Conservation (phyloP, 345 rosid genomes). For the Eucalyptus decipiens region DNA sequence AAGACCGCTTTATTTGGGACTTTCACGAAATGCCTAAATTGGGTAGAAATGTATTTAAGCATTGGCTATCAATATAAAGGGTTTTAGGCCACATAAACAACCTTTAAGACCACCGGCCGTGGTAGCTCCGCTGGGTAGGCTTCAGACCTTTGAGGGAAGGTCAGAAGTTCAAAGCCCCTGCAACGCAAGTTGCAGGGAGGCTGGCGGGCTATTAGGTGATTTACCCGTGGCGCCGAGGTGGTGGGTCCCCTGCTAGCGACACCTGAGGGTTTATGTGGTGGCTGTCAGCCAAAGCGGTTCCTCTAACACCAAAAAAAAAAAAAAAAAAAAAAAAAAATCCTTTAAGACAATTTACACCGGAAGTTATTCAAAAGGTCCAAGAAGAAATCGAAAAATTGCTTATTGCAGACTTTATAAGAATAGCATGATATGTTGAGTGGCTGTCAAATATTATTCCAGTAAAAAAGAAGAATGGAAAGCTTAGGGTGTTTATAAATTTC, state of each 20-base stretch:
- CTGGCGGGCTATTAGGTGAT: too few species aligned
- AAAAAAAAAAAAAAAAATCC: too few species aligned
- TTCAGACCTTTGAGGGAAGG: too few species aligned
- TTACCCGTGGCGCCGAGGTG: too few species aligned
- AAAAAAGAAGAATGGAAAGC: background rate
- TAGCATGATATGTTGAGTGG: background rate
- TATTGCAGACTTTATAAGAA: background rate
- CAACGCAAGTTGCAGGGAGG: too few species aligned
- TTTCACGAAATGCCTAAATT: background rate
- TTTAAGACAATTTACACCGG: background rate
- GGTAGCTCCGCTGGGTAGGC: too few species aligned
- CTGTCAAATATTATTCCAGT: background rate
- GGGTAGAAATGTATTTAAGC: background rate
- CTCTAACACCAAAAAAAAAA: too few species aligned
- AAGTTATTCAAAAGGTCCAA: background rate
- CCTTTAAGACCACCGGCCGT: background rate
- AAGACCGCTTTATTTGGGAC: background rate
- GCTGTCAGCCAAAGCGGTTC: fast-evolving
- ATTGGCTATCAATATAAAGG: too few species aligned
- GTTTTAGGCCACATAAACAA: background rate
- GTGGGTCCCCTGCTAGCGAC: too few species aligned
- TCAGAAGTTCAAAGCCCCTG: too few species aligned
- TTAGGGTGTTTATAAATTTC: background rate
- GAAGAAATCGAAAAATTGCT: background rate
- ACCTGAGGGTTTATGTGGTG: fast-evolving